Base-by-base conservation (phyloP, 192 early-diverging fungal species). In the Podila verticillata region DNA sequence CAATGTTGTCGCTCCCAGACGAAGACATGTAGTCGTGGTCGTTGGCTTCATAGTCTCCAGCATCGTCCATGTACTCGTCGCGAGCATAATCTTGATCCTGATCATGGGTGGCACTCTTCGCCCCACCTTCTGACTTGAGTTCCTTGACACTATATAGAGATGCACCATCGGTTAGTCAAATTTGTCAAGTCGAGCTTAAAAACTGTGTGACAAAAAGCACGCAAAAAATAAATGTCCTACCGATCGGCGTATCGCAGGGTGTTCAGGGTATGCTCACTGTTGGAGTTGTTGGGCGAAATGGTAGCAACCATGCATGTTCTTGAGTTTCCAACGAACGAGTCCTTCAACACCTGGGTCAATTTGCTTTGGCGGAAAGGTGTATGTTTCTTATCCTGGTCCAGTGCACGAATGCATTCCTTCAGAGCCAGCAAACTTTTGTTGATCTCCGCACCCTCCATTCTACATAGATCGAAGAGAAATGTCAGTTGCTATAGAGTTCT, bases 251-350 rank as follows among this genome's bases (percentile, higher is more conserved):
- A 99, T 32, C 97, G 91, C 49, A 99, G 85, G 1, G 98, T 99
- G 71, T 99, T 99, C 24, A 99, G 84, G 0, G 96, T 95, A 75
- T 99, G 96, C 66, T 99, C 98, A 70, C 91, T 94, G 84, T 97
- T 99, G 22, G 91, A 87, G n/a, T 93, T 92, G 48, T 96, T 96
- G 20, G 98, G 97, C 26, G 97, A 97, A 39, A 99, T 92, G 7
- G 96, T 99, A 3, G 98, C 98, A 70, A 99, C 93, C 98, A 99
- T 99, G 77, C 97, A 99, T 0, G 98, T 97, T 15, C 95, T 88
- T 29, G 96, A 97, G 79, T 99, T 96, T 19, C 98, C 98, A 73
- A 98, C 92, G 81, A 99, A 97, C 19, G 97, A 98, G 82, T 99
- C 98, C 72, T 98, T 98, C 28, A 99, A 83, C 5, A 97, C 93